Percentiles rank a stretch among this genome's conserved stretches.
These are phyloP conservation scores for Polyporus arcularius DNA, from an alignment of 768 basidiomycete genomes.

Conservation along the genomic window DNA sequence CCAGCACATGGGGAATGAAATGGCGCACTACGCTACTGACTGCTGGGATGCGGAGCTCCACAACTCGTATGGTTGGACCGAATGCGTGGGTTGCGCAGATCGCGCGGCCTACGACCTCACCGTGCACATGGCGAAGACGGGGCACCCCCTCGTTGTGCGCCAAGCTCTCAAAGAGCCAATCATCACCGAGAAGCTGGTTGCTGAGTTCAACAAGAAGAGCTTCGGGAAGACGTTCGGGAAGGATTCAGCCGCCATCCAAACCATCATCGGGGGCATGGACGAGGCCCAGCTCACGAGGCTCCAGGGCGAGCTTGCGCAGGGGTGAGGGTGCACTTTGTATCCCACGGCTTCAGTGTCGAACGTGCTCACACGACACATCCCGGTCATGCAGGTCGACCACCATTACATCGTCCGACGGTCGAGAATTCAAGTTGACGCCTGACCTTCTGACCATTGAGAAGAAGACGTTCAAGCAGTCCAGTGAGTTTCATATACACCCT, in stretches of 20 bases:
- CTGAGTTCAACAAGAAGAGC: constrained; percentile 84
- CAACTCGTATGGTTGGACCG: constrained; percentile 91
- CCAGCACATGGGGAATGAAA: constrained; percentile 99
- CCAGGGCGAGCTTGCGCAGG: constrained; percentile 71
- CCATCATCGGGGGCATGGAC: constrained; percentile 63
- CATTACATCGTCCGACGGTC: constrained; percentile 61
- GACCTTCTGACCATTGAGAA: constrained; percentile 77
- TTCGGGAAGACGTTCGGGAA: constrained; percentile 89
- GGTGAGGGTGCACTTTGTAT: constrained; percentile 46
- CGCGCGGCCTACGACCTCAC: constrained; percentile 95
- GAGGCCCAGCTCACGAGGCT: constrained; percentile 65
- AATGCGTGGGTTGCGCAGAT: constrained; percentile 99
- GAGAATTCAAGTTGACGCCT: constrained; percentile 68
- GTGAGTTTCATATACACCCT: constrained; percentile 44
- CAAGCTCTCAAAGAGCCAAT: constrained; percentile 85
- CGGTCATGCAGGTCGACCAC: constrained; percentile 46
- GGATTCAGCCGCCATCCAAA: constrained; percentile 70
- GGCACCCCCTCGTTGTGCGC: constrained; percentile 81
- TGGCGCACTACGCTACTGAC: constrained; percentile 99
- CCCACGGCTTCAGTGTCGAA: constrained; percentile 7
- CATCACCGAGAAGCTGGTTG: constrained; percentile 75
- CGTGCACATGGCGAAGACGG: constrained; percentile 85
- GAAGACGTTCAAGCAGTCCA: constrained; percentile 85
- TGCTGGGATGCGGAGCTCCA: constrained; percentile 99
- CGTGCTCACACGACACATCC: constrained; percentile 21